Evolutionary conservation across 2,329 filamentous ascomycete species (phyloP).

Genomic region (Pezizomycotina sp.): DNA sequence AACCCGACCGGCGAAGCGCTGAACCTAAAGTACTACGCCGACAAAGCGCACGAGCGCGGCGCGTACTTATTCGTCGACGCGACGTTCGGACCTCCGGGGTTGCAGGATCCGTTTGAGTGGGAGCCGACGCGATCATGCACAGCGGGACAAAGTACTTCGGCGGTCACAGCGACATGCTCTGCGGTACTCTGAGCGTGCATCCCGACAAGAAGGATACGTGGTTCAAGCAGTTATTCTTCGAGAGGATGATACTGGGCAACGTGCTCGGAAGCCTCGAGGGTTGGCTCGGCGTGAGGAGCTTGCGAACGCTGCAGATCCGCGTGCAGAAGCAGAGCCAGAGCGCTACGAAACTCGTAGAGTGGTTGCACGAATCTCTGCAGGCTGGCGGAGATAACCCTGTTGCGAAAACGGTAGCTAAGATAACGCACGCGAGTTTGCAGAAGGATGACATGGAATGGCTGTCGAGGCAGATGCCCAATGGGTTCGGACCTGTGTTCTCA

Average conservation of each 20-base stretch:
- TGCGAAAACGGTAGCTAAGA: conserved; percentile 39
- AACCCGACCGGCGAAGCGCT: conserved; percentile 78
- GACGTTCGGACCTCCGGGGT: conserved; percentile 79
- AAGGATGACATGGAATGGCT: conserved; percentile 54
- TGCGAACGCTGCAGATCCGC: conserved; percentile 72
- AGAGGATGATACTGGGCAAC: conserved; percentile 61
- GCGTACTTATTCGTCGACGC: conserved; percentile 71
- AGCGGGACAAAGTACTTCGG: conserved; percentile 92
- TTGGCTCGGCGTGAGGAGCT: conserved; percentile 75
- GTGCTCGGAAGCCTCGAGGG: conserved; percentile 83
- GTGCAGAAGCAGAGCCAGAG: conserved; percentile 61
- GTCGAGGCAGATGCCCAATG: conserved; percentile 71
- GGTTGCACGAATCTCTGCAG: conserved; percentile 43
- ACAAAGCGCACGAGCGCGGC: conserved; percentile 52
- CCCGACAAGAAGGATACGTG: conserved; percentile 25
- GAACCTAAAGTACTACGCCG: conserved; percentile 54
- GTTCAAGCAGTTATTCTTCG: conserved; percentile 41
- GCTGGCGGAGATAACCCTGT: conserved; percentile 32
- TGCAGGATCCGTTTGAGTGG: conserved; percentile 71
- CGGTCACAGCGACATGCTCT: conserved; percentile 85
- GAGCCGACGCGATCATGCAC: conserved; percentile 81
- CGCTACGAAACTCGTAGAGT: conserved; percentile 51
- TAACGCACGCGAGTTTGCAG: conserved; percentile 72
- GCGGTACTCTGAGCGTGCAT: conserved; percentile 48
- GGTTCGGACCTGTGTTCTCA: conserved; percentile 77